Base-by-base conservation (phyloP, 2,329 filamentous ascomycete genomes). In the Exophiala phaeomuriformis region DNA sequence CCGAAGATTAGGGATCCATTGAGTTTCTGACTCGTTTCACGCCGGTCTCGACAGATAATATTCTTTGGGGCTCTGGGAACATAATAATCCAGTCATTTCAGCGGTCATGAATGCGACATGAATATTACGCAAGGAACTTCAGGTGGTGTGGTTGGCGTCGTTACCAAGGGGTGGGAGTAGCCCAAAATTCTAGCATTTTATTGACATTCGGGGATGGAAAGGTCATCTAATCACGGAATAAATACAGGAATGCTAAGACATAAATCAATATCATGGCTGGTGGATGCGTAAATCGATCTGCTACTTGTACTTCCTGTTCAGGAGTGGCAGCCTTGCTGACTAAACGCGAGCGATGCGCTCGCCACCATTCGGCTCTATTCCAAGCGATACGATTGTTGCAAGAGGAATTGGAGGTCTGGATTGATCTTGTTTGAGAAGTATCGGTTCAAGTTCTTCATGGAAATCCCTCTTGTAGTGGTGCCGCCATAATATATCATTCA, bases 1-100 rank as follows among this genome's bases (percentile, higher is more conserved):
- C 88, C 45, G 89, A 91, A 49, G 89, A 93, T 68, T 82, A 68
- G 64, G 27, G 19, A 19, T 39, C 27, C 32, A 28, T 33, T 35
- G 19, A 27, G 7, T 8, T 9, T 35, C 9, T 19, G 57, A 64
- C 43, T 19, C 19, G 19, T 19, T 19, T 19, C 19, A 19, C 19
- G 19, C 19, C 19, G 19, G 19, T 19, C 19, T 19, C 19, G 19
- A 19, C 19, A 28, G 12, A 9, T 43, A 27, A 36, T 45, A 42
- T 32, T 42, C 47, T 19, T 19, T 19, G 19, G 19, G 19, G 19
- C 19, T 19, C 19, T 19, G 19, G 19, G 19, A 19, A 19, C 19
- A 19, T 3, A 30, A 6, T 30, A 46, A 46, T 46, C 5, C 7
- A n/a, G 43, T 29, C 10, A 32, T 32, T 46, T 27, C 19, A 33